Evolutionary conservation across 2,329 filamentous ascomycete genomes (phyloP).

Genomic region (Aspergillus latus): DNA sequence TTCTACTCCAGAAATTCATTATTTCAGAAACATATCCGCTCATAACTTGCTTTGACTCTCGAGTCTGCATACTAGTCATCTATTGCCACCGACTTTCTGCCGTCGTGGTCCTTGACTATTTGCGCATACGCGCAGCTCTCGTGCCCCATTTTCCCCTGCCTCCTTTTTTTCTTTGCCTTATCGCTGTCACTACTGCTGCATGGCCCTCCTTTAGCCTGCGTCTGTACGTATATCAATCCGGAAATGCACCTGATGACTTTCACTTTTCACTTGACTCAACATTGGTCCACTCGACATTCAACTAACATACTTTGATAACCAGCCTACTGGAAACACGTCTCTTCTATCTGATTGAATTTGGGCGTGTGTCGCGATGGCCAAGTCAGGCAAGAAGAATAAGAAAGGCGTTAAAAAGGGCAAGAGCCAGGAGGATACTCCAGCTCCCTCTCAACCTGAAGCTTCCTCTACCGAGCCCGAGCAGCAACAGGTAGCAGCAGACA

Average conservation of each 20-base stretch:
- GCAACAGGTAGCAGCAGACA: slow-evolving; percentile 15
- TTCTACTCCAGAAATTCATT: slow-evolving; percentile 20
- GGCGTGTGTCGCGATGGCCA: slow-evolving; percentile 36
- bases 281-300: slow-evolving; percentile 29
- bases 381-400: slow-evolving; percentile 31
- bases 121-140: slow-evolving; percentile 26
- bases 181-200: slow-evolving; percentile 22
- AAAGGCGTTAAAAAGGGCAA: slow-evolving; percentile 37
- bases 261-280: slow-evolving; percentile 30
- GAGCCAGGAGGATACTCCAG: slow-evolving; percentile 32
- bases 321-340: slow-evolving; percentile 38
- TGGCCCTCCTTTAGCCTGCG: slow-evolving; percentile 20
- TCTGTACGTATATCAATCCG: slow-evolving; percentile 26
- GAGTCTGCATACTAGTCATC: slow-evolving; percentile 29
- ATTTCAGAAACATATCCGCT: slow-evolving; percentile 21
- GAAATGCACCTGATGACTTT: slow-evolving; percentile 33
- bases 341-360: slow-evolving; percentile 24
- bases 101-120: slow-evolving; percentile 36
- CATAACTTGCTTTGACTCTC: slow-evolving; percentile 24
- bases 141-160: slow-evolving; percentile 19
- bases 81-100: slow-evolving; percentile 24
- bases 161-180: slow-evolving; percentile 22
- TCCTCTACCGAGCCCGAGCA: slow-evolving; percentile 25
- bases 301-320: slow-evolving; percentile 25
- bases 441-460: slow-evolving; percentile 23